These are phyloP conservation scores for Alternaria brassicicola DNA, from an alignment of 2,329 filamentous ascomycete species.

Conservation along the genomic window DNA sequence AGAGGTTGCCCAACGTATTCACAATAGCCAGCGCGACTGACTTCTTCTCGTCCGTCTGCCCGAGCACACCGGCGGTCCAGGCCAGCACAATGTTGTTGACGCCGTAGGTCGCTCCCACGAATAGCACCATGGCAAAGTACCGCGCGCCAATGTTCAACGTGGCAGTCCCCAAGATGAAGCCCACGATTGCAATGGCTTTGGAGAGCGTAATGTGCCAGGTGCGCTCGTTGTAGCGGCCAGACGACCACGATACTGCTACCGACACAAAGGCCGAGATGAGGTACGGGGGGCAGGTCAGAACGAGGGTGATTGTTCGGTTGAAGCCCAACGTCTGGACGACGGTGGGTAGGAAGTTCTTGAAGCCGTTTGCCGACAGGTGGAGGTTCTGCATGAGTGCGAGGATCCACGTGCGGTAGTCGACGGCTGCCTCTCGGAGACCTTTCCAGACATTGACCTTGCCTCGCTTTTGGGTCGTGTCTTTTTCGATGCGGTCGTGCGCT, in stretches of 20 bases:
- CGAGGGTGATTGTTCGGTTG: conserved; percentile 37
- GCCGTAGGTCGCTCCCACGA: conserved; percentile 39
- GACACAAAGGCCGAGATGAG: conserved; percentile 35
- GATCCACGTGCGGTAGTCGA: conserved; percentile 23
- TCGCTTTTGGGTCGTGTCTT: conserved; percentile 53
- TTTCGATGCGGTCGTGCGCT: conserved; percentile 39
- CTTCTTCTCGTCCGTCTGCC: conserved; percentile 52
- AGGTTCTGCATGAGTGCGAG: conserved; percentile 27
- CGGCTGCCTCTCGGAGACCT: conserved; percentile 22
- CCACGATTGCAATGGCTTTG: conserved; percentile 36
- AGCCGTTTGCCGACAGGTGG: conserved; percentile 23
- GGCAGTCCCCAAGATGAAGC: conserved; percentile 36
- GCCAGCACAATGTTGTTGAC: conserved; percentile 46
- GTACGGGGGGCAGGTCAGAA: conserved; percentile 40
- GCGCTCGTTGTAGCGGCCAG: conserved; percentile 38
- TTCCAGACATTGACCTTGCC: conserved; percentile 23
- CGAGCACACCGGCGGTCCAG: conserved; percentile 49
- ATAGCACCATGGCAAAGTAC: conserved; percentile 44
- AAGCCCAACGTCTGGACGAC: conserved; percentile 43
- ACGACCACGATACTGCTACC: conserved; percentile 32
- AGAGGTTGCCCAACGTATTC: conserved; percentile 49
- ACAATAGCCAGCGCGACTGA: conserved; percentile 49
- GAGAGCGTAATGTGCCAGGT: conserved; percentile 41
- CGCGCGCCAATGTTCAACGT: conserved; percentile 39
- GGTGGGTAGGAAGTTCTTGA: conserved; percentile 41